These are phyloP conservation scores for Heterobasidion occidentale DNA, from an alignment of 1,284 basidiomycete species.

Conservation along the genomic window DNA sequence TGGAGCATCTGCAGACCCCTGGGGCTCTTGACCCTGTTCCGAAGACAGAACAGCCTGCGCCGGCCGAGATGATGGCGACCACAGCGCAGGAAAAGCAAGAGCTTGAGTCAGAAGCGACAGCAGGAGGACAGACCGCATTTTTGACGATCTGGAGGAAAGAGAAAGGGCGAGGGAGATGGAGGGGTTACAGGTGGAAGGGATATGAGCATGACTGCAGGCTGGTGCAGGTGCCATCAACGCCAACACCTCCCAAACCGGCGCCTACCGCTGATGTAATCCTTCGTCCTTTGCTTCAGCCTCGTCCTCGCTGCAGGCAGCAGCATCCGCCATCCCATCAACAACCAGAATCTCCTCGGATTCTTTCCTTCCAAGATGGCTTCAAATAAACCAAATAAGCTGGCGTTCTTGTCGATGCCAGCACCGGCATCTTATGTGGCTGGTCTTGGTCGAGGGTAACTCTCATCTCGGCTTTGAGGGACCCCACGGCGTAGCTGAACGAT, in stretches of 20 bases:
- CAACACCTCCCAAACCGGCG: background rate
- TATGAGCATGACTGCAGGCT: background rate
- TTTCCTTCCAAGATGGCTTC: slow-evolving; percentile 30
- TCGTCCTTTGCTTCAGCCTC: background rate
- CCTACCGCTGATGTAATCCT: background rate
- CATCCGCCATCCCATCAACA: background rate
- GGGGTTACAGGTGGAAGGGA: background rate
- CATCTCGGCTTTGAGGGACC: background rate
- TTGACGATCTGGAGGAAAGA: background rate
- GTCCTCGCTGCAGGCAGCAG: background rate
- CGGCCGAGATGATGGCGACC: background rate
- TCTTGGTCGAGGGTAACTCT: slow-evolving; percentile 83
- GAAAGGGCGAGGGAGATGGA: background rate
- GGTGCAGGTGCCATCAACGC: background rate
- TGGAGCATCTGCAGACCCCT: background rate
- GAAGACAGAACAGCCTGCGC: background rate
- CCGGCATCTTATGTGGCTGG: slow-evolving; percentile 94
- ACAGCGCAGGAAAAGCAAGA: background rate
- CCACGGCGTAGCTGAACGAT: slow-evolving; percentile 7
- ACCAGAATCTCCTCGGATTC: background rate
- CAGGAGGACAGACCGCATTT: background rate
- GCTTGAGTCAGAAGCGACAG: background rate
- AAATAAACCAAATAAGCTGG: slow-evolving; percentile 66
- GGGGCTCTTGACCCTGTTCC: background rate
- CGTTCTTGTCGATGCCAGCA: slow-evolving; percentile 80